A percentile compares a stretch with the other conserved stretches of the same genome.
Evolutionary conservation across 2,329 filamentous ascomycete genomes (phyloP).

Genomic region (Tolypocladium tundrense): DNA sequence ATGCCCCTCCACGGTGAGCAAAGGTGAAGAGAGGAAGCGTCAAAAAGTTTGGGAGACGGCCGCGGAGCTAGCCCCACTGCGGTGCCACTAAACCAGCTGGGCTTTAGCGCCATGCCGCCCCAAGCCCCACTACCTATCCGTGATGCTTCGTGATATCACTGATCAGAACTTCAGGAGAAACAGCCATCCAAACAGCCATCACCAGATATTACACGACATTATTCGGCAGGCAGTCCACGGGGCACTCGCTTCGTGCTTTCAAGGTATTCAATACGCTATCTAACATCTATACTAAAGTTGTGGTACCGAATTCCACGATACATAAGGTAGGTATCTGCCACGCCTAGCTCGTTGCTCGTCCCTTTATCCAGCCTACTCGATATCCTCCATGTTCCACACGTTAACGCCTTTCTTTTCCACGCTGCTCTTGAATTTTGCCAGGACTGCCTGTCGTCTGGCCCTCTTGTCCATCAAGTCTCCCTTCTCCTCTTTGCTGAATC

Average conservation of each 20-base stretch:
- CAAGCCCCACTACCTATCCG: background rate
- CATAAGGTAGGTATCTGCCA: background rate
- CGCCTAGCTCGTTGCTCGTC: background rate
- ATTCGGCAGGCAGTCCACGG: too few relatives aligned
- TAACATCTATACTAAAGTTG: background rate
- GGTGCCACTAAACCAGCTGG: background rate
- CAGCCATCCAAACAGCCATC: too few relatives aligned
- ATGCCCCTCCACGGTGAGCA: constrained; percentile 1
- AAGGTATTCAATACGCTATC: background rate
- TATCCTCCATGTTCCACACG: constrained; percentile 40
- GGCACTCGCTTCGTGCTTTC: background rate
- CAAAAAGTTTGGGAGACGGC: background rate
- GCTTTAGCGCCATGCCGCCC: background rate
- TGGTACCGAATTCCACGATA: background rate
- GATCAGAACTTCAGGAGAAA: background rate
- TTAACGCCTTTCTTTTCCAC: constrained; percentile 39
- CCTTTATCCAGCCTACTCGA: constrained; percentile 23
- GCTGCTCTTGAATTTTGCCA: constrained; percentile 38
- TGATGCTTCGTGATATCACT: background rate
- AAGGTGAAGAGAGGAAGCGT: constrained; percentile 1
- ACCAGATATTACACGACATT: too few relatives aligned
- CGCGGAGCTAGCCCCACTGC: background rate
- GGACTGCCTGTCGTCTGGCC: constrained; percentile 40
- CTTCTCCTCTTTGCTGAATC: constrained; percentile 51
- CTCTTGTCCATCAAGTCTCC: constrained; percentile 41